phyloP scores from a whole-genome alignment of 768 basidiomycete species.

The Tricholoma sp. region DNA sequence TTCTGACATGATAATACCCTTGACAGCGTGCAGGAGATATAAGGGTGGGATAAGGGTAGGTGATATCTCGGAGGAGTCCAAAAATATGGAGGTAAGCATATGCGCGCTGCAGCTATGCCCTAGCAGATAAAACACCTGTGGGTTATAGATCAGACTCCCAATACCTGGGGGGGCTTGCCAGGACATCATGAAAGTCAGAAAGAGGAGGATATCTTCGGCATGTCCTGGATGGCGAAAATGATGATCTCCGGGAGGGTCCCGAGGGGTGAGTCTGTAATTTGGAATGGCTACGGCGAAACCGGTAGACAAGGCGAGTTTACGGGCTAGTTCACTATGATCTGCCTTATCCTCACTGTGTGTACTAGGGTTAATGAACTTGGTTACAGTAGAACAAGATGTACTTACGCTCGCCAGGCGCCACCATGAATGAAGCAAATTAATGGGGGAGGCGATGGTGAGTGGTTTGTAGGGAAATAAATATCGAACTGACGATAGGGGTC shows the following conservation, averaged over 20 bases:
- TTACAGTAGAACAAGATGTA: constrained; percentile 2
- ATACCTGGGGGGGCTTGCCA: constrained; percentile 36
- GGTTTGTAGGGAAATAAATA: constrained; percentile 40
- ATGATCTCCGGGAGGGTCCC: constrained; percentile 26
- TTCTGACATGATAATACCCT: constrained; percentile 60
- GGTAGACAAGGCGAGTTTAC: constrained; percentile 43
- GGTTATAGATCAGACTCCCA: constrained; percentile 31
- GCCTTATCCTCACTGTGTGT: constrained; percentile 64
- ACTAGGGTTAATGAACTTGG: neutral
- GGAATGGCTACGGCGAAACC: constrained; percentile 59
- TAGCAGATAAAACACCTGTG: constrained; percentile 47
- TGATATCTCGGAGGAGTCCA: constrained; percentile 41
- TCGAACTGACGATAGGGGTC: constrained; percentile 49
- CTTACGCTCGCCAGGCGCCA: constrained; percentile 80
- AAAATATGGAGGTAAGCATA: constrained; percentile 67
- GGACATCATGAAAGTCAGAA: constrained; percentile 50
- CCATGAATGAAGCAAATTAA: constrained; percentile 76
- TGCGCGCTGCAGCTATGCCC: constrained; percentile 85
- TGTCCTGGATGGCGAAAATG: constrained; percentile 65
- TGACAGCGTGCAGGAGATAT: constrained; percentile 37
- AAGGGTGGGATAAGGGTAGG: constrained; percentile 42
- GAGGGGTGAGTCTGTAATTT: constrained; percentile 71
- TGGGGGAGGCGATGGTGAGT: constrained; percentile 3
- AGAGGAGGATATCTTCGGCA: constrained; percentile 56
- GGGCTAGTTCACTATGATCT: constrained; percentile 51